Evolutionary conservation across 176 grass and related monocot species (phyloP), one percentile per base, ranked within the genome.

Genomic region (Thalia dealbata): DNA sequence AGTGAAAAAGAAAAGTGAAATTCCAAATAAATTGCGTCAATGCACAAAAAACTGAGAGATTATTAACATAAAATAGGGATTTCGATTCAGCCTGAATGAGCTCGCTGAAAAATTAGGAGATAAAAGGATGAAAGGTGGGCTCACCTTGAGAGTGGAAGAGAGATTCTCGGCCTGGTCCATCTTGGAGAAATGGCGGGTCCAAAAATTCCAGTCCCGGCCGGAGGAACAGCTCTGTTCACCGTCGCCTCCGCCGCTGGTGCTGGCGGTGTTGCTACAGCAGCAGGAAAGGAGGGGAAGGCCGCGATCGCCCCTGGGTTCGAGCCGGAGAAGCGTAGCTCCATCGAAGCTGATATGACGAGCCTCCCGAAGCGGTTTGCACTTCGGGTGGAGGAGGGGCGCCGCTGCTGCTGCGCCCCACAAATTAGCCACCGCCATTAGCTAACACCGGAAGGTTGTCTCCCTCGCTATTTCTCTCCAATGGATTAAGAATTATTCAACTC

Each of bases 181-280:
- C 63, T 91, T 81, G 10, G 84, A 83, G 79, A 96, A 91, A 85
- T 96, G 84, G 23, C 77, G 79, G 74, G 52, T 96, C 86, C 92
- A 96, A 3, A 81, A 77, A 48, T 74, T 74, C 92, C 92, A 89
- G 51, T 91, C 88, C 88, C 84, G 87, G 50, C 83, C 67, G 26
- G 69, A 45, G 27, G 69, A 29, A 26, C 41, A 54, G 28, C 16
- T 56, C 3, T 26, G 23, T 27, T 42, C 16, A 18, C 29, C 23
- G 3, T 14, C 38, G 41, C 27, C 28, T 46, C 24, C 66, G 13
- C 32, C 44, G 30, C 59, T 24, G 1, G 61, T 29, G 38, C 48
- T 28, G 23, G 76, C 59, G 22, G 46, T 5, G 25, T 19, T 52
- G 62, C 48, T 76, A 42, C 77, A 70, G 41, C 76, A 42, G 64